Percentiles rank a stretch among this genome's conserved stretches.
Evolutionary conservation across 768 basidiomycete species (phyloP).

Genomic region (Suillus decipiens): DNA sequence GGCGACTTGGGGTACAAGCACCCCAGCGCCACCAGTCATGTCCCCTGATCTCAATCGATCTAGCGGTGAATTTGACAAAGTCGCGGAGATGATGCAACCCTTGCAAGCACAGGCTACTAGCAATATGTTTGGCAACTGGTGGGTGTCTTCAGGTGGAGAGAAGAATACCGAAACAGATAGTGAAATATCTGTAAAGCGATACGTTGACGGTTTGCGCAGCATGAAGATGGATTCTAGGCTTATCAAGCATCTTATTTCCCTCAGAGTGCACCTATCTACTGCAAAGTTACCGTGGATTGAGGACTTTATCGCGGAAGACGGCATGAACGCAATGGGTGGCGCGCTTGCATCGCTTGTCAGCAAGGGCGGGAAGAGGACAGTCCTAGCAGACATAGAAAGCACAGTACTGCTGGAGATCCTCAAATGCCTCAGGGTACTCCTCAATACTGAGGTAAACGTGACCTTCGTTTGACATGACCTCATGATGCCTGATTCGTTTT

Average conservation of each 20-base stretch:
- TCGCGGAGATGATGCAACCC: slow-evolving; percentile 32
- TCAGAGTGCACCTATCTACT: slow-evolving; percentile 86
- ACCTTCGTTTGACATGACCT: slow-evolving; percentile 14
- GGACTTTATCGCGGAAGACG: slow-evolving; percentile 66
- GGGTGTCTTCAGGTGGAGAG: slow-evolving; percentile 66
- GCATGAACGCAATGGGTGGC: slow-evolving; percentile 61
- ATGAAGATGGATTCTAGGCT: slow-evolving; percentile 62
- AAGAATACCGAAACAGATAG: slow-evolving; percentile 38
- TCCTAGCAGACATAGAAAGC: slow-evolving; percentile 64
- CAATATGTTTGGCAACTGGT: slow-evolving; percentile 76
- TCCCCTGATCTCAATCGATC: slow-evolving; percentile 36
- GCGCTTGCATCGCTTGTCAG: slow-evolving; percentile 63
- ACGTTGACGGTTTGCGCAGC: slow-evolving; percentile 60
- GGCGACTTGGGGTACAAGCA: slow-evolving; percentile 53
- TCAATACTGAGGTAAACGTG: slow-evolving; percentile 78
- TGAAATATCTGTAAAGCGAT: slow-evolving; percentile 55
- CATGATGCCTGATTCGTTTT: neutral
- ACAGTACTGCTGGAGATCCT: slow-evolving; percentile 71
- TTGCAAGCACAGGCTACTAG: slow-evolving; percentile 72
- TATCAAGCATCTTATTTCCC: slow-evolving; percentile 74
- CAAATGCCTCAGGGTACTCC: slow-evolving; percentile 76
- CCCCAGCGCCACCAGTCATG: slow-evolving; percentile 37
- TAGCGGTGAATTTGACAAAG: slow-evolving; percentile 41
- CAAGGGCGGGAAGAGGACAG: slow-evolving; percentile 64
- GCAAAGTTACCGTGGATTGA: slow-evolving; percentile 77